Evolutionary conservation across 805 yeast genomes (phyloP), one percentile per base, ranked within the genome.

Genomic region (Candida adriatica): DNA sequence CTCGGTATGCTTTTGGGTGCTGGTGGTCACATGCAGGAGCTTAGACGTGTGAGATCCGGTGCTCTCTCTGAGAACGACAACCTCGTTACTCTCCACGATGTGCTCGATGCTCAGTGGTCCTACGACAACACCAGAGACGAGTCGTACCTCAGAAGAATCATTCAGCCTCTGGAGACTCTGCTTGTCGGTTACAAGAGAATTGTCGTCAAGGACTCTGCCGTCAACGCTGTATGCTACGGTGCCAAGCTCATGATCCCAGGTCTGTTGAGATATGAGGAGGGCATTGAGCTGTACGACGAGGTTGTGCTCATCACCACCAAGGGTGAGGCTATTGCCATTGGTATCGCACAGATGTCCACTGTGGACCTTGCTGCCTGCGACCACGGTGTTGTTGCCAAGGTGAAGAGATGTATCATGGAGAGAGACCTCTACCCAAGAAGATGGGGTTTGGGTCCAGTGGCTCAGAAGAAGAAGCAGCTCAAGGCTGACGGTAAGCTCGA

Each of bases 21-120:
- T 48, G 98, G 98, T 61, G 98, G 97, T 49, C 98, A 92, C 68
- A 92, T 92, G 98, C 98, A 92, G 74, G 98, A 92, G 68, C 79
- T 92, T 53, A 86, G 98, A 68, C 88, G 98, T 73, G 98, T 92
- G 43, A 79, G 98, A 68, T 84, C 95, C 29, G 98, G 98, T 59
- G 96, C 97, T 37, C 58, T 92, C 56, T 70, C 79, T 53, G 98
- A 92, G 66, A 72, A 69, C 51, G 96, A 92, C 56, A 79, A 81
- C 62, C 66, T 92, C 69, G 96, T 92, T 38, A 88, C 98, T 41
- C 72, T 92, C 55, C 98, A 92, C 65, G 98, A 92, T 65, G 92
- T 92, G 33, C 68, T 92, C 63, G 98, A 92, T 61, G 98, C 98
- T 37, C 98, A 92, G 68, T 92, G 95, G 86, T 77, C 82, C 45